Evolutionary conservation across 179 eudicot species (phyloP), one percentile per base, ranked within the genome.

Genomic region (Beta macrorhiza): DNA sequence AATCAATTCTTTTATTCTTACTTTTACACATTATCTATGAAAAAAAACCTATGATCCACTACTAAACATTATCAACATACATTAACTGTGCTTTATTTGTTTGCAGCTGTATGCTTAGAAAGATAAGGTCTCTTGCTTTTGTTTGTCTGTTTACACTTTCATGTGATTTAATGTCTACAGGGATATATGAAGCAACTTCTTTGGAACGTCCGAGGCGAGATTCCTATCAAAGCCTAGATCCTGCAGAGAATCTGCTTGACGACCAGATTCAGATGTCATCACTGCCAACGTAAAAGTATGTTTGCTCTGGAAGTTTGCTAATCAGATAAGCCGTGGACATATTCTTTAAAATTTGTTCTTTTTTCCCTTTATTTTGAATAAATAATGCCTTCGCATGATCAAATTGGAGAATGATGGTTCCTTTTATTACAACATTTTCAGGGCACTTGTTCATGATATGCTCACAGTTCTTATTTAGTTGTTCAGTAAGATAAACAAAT

Each of bases 181-280:
- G 99, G 65, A 96, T 92, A 82, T 86, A 93, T 83, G 96, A 96
- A 88, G 97, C 98, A 70, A 96, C 98, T 80, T 88, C 98, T 49
- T 82, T 96, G 89, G 99, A 91, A 52, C 94, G 89, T 81, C 76
- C 74, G 53, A 89, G 83, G 86, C 90, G 88, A 86, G 96, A 90
- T 86, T 84, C 93, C 71, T 80, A 88, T 80, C 89, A 86, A 77
- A 84, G 83, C 76, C 78, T 88, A 49, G 93, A 90, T 83, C 81
- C 83, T 76, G 86, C 92, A 11, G 89, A 90, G 69, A 95, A 87
- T 72, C 82, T 91, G 68, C 90, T 91, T 62, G 98, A 85, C 10
- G 99, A 95, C 76, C 89, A 88, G 79, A 79, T 84, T 70, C 92
- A 86, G 83, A 92, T 92, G 92, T 89, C 98, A 57, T 78, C 96